Evolutionary conservation across 805 yeast species (phyloP), one percentile per base, ranked within the genome.

Genomic region (Phaffomyces antillensis): DNA sequence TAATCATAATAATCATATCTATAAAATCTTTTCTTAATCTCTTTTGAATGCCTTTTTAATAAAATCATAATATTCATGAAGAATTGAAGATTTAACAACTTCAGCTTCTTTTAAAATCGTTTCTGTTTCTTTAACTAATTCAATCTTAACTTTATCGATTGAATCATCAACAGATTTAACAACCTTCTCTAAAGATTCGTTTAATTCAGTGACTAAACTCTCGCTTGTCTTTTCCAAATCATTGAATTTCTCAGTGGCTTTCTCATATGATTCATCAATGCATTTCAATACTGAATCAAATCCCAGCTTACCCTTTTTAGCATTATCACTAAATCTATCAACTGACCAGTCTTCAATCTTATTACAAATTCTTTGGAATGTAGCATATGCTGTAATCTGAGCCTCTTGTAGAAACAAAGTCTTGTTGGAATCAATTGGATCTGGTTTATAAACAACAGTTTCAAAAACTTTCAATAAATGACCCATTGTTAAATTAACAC

Each of bases 291-390:
- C 97, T 3, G 77, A 63, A 50, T 93, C 98, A 54, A 91, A 90
- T 0, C 96, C 99, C 28, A 65, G 53, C 53, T 81, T 83, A 28
- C 99, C 99, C 54, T 77, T 77, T 44, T 65, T 66, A 15, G 98
- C 96, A 63, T 91, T 91, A 61, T 86, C 93, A 38, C 81, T 79
- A 64, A 91, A 93, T 61, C 97, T 71, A 58, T 86, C 86, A 7
- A 87, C 83, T 0, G 90, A 78, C 96, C 96, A 91, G 41, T 88
- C 95, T 63, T 91, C 99, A 49, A 91, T 71, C 62, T 85, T 82
- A 59, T 80, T 85, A 61, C 95, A 84, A 6, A 93, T 64, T 47
- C 77, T 73, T 44, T 72, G 65, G 65, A 88, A 74, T 3, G 83
- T 70, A 9, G 88, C 86, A 62, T 81, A 84, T 0, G 98, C 96